Evolutionary conservation across 331 rosid genomes (phyloP), one percentile per base, ranked within the genome.

Genomic region (Arachis monticola): DNA sequence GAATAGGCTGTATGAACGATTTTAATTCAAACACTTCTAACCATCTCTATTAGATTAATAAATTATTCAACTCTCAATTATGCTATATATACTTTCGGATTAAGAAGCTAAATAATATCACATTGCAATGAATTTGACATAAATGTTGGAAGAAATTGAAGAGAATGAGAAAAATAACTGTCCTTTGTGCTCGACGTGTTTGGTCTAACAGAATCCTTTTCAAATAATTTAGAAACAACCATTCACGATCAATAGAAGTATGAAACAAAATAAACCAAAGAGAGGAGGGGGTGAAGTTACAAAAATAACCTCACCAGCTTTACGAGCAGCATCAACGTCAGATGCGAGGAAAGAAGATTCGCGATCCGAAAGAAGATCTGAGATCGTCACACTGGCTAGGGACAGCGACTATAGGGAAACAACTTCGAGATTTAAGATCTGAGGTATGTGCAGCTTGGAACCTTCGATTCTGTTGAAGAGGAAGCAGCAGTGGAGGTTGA

Each of bases 151-250:
- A 10, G 30, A 65, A 17, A 47, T 17, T 30, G 75, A 65, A 42
- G 8, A 64, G 40, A 60, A 60, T 0, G 59, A 10, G 31, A 38
- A 52, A 51, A 64, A 74, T 41, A 84, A 85, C 75, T 63, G 76
- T 74, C 88, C 88, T 75, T 85, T 85, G 71, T 85, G 86, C 71
- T 85, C 82, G 0, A 85, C 78, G 40, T 72, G 59, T 64, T 85
- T 81, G 59, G 72, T 78, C 55, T 71, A 64, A 75, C 72, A 78
- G 81, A 85, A 85, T 0, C 82, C 86, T 62, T 81, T 75, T 1
- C 77, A 77, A 85, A 85, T 85, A 67, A 85, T 27, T 86, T 85
- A 80, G 35, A 65, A 78, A 61, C 22, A 17, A 17, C 5, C 42
- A 80, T 1, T 7, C 8, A 66, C 7, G 55, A 0, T 11, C 6